Conservation (phyloP, 2,329 filamentous ascomycete species). For the Mariannaea elegans region DNA sequence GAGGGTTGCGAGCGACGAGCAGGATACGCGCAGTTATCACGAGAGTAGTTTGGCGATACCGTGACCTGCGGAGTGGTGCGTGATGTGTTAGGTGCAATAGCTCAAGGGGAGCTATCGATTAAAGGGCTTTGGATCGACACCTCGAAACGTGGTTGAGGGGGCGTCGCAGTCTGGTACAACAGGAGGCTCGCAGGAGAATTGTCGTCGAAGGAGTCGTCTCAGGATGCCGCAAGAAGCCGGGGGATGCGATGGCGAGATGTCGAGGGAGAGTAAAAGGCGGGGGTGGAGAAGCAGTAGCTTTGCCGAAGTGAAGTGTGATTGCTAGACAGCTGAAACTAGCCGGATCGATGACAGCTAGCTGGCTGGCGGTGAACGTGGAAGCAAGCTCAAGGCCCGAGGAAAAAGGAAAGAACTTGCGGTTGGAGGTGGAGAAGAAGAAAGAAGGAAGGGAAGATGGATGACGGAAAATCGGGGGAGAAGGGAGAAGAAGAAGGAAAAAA, state of each 20-base stretch:
- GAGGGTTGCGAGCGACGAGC: background rate
- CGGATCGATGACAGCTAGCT: slow-evolving; percentile 8
- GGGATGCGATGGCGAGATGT: slow-evolving; percentile 1
- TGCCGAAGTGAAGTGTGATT: slow-evolving; percentile 7
- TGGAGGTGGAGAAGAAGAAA: background rate
- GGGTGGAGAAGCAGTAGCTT: slow-evolving; percentile 21
- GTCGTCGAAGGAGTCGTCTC: background rate
- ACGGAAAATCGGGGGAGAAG: background rate
- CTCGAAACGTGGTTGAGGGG: background rate
- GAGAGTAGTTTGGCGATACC: background rate
- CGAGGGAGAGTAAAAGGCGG: slow-evolving; percentile 14
- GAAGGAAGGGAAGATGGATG: slow-evolving; percentile 9
- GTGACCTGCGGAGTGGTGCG: background rate
- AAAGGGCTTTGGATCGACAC: background rate
- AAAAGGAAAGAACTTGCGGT: slow-evolving; percentile 2
- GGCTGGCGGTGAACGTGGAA: slow-evolving; percentile 2
- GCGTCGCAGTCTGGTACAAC: background rate
- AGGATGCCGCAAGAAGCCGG: slow-evolving; percentile 3
- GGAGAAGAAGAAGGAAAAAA: background rate
- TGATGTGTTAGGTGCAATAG: background rate
- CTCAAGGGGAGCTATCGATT: background rate
- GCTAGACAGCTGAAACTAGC: background rate
- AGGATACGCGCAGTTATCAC: background rate
- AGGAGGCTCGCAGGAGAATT: background rate
- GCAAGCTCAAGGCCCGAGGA: background rate